Evolutionary conservation across 495 filamentous ascomycete species (phyloP), one percentile per base, ranked within the genome.

Genomic region (Xylaria curta): DNA sequence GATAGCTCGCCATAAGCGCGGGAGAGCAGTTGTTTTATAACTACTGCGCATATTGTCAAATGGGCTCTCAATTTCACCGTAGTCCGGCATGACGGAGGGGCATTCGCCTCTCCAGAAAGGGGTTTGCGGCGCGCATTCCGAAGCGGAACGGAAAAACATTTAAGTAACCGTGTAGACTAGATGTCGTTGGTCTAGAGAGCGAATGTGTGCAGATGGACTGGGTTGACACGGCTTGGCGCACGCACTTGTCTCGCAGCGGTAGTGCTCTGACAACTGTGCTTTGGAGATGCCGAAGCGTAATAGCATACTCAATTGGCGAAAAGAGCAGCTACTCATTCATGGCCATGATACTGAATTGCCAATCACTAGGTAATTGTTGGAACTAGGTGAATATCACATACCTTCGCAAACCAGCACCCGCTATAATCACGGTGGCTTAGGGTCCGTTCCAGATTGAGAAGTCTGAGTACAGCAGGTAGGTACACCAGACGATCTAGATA

Each of bases 401-500:
- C 31, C n/a, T 63, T 70, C 46, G 26, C 44, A 63, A 42, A 49
- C 46, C 59, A 59, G 46, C 28, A 42, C 21, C 13, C 40, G 38
- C 19, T 13, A 15, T 28, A 28, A 60, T 49, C 21, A 51, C 62
- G 69, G 62, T 46, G 62, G 62, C 40, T 66, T 59, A 26, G 26
- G 15, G 40, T 66, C 69, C 69, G 69, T 66, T 66, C 69, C 69
- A 19, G 15, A 66, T 66, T 26, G 42, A 71, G 69, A 28, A 54
- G 24, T 31, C 9, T 21, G 21, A 3, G 47, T 51, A 46, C 40
- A 56, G 46, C 26, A 49, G 33, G 13, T 62, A 62, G 59, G 60
- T 19, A 26, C n/a, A 26, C 24, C 28, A 21, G 38, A 60, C 8
- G 56, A 60, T 60, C 56, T 60, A 17, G 51, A 56, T 56, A n/a